Evolutionary conservation across 495 filamentous ascomycete species (phyloP), one percentile per base, ranked within the genome.

Genomic region (Aspergillus indologenus): DNA sequence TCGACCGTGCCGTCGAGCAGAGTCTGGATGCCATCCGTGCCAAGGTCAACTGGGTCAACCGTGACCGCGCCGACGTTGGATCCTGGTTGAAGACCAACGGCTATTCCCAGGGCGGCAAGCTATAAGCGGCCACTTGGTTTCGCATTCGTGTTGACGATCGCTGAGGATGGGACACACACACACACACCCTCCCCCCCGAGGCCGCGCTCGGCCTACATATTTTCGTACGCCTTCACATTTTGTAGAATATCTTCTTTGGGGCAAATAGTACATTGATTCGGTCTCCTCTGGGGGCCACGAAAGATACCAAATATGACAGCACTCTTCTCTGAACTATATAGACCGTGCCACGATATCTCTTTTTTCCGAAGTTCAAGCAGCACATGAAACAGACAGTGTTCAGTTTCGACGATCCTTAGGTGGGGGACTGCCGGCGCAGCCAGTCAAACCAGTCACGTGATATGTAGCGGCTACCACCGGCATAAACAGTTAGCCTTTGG

Each of bases 41-140:
- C 46, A 87, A 87, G 77, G 70, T 78, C 40, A 78, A 75, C 65
- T 87, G 85, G 86, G 62, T 87, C 60, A 67, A 83, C 70, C 77
- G 86, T 64, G 85, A 89, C 71, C 69, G 71, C 24, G 74, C 76
- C 24, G 85, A 89, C 69, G 83, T 89, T 23, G 74, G 78, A 68
- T 59, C 64, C 51, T 89, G 86, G 86, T 64, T 89, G 58, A 78
- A 75, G 73, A 70, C 77, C 61, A 82, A 85, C 65, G 77, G 79
- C 57, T 85, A 83, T 65, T 65, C 83, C 21, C 66, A 54, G 3
- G 61, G 68, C 54, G 71, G 72, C 53, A 78, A 77, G 74, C 71
- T 79, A 43, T 79, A 63, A 68, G 19, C 45, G 1, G 11, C 24
- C 5, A 24, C 5, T 15, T 11, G 5, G 5, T 2, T 40, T 11